Evolutionary conservation across 2,329 filamentous ascomycete species (phyloP).

Genomic region (Diaporthe citrichinensis): DNA sequence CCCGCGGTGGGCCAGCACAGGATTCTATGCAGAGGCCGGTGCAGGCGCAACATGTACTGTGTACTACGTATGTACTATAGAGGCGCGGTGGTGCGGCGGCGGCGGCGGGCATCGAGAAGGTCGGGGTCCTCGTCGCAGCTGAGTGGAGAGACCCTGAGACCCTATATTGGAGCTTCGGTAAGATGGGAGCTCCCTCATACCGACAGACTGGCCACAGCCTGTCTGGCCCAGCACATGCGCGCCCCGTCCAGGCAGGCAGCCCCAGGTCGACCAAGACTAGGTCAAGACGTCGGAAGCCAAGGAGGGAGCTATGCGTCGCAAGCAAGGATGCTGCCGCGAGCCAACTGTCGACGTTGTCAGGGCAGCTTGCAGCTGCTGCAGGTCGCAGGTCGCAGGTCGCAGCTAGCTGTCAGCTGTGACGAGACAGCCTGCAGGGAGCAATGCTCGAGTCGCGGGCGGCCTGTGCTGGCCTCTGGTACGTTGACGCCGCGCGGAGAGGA

Average conservation of each 20-base stretch:
- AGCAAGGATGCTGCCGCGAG: slow-evolving; percentile 6
- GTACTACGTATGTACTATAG: neutral
- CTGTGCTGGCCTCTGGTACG: neutral
- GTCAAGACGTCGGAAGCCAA: slow-evolving; percentile 13
- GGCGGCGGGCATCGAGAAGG: slow-evolving; percentile 35
- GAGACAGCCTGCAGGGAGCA: slow-evolving; percentile 2
- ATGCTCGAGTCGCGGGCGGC: slow-evolving; percentile 1
- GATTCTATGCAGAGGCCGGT: slow-evolving; percentile 1
- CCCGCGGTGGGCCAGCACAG: neutral
- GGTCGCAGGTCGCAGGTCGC: neutral
- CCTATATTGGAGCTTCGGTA: slow-evolving; percentile 37
- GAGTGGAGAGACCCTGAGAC: slow-evolving; percentile 36
- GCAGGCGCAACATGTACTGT: slow-evolving; percentile 9
- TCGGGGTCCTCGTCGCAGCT: slow-evolving; percentile 38
- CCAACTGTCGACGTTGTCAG: neutral
- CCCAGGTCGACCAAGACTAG: slow-evolving; percentile 15
- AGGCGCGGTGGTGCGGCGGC: slow-evolving; percentile 3
- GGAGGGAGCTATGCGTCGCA: neutral
- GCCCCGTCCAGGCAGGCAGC: neutral
- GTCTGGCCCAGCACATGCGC: neutral
- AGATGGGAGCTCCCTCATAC: slow-evolving; percentile 10
- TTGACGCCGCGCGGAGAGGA: neutral
- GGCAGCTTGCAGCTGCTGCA: no score
- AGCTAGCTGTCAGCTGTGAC: neutral
- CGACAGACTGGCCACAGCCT: slow-evolving; percentile 1